These are phyloP conservation scores for Citrus hindsii DNA, from an alignment of 345 rosid species.

Conservation along the genomic window DNA sequence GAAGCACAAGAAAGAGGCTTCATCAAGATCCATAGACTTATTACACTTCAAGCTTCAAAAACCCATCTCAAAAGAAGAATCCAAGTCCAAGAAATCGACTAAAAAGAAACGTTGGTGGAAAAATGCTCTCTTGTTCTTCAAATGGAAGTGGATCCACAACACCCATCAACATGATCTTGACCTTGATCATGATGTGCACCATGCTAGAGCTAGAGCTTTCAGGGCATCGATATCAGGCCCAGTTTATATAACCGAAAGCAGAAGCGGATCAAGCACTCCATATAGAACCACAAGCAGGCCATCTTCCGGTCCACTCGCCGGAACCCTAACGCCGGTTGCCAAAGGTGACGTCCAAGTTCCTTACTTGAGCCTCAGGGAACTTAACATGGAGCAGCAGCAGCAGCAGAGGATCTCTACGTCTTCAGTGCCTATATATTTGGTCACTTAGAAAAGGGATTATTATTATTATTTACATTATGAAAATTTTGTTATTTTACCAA, in stretches of 20 bases:
- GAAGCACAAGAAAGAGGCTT: slow-evolving; percentile 56
- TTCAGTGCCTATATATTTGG: slow-evolving; percentile 58
- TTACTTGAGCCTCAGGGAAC: slow-evolving; percentile 72
- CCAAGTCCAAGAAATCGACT: slow-evolving; percentile 28
- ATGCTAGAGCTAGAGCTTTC: slow-evolving; percentile 38
- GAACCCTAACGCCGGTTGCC: slow-evolving; percentile 45
- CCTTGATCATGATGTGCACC: slow-evolving; percentile 40
- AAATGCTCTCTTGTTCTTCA: slow-evolving; percentile 66
- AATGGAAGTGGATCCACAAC: slow-evolving; percentile 42
- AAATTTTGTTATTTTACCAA: background rate
- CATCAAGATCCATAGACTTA: slow-evolving; percentile 38
- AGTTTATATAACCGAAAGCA: slow-evolving; percentile 69
- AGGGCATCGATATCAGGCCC: slow-evolving; percentile 63
- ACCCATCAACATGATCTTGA: background rate
- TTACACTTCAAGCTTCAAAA: slow-evolving; percentile 84
- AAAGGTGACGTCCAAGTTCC: slow-evolving; percentile 52
- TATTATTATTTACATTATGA: too few relatives aligned
- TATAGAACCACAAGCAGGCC: slow-evolving; percentile 42
- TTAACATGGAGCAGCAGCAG: slow-evolving; percentile 54
- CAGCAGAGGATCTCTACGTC: slow-evolving; percentile 56
- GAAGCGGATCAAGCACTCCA: slow-evolving; percentile 64
- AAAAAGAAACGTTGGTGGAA: slow-evolving; percentile 82
- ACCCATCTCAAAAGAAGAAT: slow-evolving; percentile 74
- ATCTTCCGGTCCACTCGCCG: slow-evolving; percentile 70
- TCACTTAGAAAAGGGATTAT: slow-evolving; percentile 31